Evolutionary conservation across 169 alveolate genomes (phyloP), one percentile per base, ranked within the genome.

Genomic region (Perkinsus olseni): DNA sequence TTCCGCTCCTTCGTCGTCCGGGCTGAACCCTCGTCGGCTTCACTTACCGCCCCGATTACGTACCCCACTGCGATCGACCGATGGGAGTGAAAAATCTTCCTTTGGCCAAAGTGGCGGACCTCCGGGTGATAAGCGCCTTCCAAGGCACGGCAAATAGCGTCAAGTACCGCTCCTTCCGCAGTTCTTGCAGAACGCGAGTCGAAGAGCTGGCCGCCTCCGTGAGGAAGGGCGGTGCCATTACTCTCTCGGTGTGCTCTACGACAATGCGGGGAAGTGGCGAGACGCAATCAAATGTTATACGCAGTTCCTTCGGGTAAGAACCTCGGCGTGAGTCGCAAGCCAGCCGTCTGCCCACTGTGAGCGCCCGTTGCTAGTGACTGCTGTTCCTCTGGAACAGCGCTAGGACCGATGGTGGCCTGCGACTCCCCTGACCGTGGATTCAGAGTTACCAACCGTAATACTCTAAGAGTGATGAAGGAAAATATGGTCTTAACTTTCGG

Each of bases 221-320:
- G 98, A 96, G 92, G 98, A 96, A 92, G 98, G 98, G 36, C 94
- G 98, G 74, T 96, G 97, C 39, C 95, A 95, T 90, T 96, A 96
- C 92, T 92, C 96, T 38, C 95, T 96, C n/a, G 98, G 98, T 82
- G 98, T 96, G 0, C 92, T 96, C 10, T 93, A 92, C 91, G 98
- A 96, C 93, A 96, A 96, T 92, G 48, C 96, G 37, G 97, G 96
- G 10, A 93, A 95, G 91, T 96, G 93, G 93, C 93, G 93, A 74
- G 92, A 93, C 62, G 98, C 97, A 0, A 95, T 96, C 38, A 91
- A 92, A 0, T 94, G 95, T 90, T 96, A 96, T 95, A 92, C 94
- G 74, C 93, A 95, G 38, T 96, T 96, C 92, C 91, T 96, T 40
- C 51, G 93, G 90, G 97, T 96, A 24, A 62, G 96, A 40, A n/a